Percentiles rank a stretch among this genome's conserved stretches.
These are phyloP conservation scores for Elsinoe perseae DNA, from an alignment of 2,329 filamentous ascomycete species.

Conservation along the genomic window DNA sequence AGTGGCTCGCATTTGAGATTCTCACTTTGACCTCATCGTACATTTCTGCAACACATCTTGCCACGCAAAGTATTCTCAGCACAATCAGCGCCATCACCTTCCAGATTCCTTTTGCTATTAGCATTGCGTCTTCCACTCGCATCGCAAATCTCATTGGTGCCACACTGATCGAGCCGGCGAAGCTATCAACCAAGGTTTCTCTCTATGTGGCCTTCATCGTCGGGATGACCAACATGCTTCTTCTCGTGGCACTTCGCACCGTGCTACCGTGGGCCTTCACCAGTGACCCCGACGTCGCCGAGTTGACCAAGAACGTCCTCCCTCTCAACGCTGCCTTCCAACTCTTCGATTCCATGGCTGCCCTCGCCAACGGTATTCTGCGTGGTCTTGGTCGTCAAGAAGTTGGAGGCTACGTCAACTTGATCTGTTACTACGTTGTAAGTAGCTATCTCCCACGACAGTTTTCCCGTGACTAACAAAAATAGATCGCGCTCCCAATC, in stretches of 20 bases:
- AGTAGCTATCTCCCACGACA: constrained; percentile 12
- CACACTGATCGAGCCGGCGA: constrained; percentile 69
- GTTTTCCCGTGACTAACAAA: neutral
- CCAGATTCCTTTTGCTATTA: constrained; percentile 66
- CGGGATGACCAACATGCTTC: constrained; percentile 66
- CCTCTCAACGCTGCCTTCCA: constrained; percentile 83
- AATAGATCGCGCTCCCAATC: constrained; percentile 65
- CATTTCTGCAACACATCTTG: constrained; percentile 69
- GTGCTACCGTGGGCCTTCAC: constrained; percentile 71
- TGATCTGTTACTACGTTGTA: constrained; percentile 71
- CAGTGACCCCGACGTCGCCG: constrained; percentile 55
- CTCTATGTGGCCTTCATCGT: constrained; percentile 59
- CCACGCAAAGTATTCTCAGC: constrained; percentile 78
- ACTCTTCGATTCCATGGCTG: constrained; percentile 72
- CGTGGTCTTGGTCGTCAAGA: constrained; percentile 80
- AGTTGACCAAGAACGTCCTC: constrained; percentile 58
- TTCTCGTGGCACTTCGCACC: constrained; percentile 59
- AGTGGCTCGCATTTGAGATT: constrained; percentile 86
- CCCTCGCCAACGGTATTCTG: constrained; percentile 73
- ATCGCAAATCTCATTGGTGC: constrained; percentile 89
- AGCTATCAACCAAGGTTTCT: constrained; percentile 66
- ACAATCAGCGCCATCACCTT: constrained; percentile 24
- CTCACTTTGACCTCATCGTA: constrained; percentile 74
- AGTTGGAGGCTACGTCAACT: constrained; percentile 79
- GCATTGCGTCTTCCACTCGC: constrained; percentile 78